Evolutionary conservation across 2,329 filamentous ascomycete species (phyloP).

Genomic region (Talaromyces sp.): DNA sequence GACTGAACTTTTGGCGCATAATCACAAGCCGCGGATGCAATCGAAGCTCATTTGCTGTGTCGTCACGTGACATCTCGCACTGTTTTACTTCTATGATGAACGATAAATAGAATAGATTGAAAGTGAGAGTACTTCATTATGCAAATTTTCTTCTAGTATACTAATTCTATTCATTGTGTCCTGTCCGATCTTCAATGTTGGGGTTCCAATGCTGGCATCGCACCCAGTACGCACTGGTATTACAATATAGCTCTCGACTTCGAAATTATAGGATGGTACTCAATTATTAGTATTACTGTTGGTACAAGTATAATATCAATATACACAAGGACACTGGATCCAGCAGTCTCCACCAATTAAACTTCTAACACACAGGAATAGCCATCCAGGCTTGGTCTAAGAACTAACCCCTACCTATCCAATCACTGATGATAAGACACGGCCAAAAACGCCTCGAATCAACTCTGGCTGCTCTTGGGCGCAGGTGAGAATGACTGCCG

Average conservation of each 20-base stretch:
- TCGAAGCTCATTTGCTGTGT: background rate
- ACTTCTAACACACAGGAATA: background rate
- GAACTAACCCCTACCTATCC: background rate
- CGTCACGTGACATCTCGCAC: background rate
- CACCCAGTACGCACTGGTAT: background rate
- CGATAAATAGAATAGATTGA: background rate
- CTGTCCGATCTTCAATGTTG: too few species aligned
- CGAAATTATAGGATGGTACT: background rate
- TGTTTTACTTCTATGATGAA: background rate
- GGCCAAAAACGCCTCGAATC: conserved; percentile 66
- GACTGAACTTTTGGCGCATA: background rate
- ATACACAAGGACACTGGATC: background rate
- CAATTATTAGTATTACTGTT: background rate
- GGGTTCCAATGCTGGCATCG: too few species aligned
- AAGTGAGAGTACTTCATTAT: background rate
- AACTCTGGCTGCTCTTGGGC: conserved; percentile 58
- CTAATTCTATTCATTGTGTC: too few species aligned
- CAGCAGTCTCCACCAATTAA: background rate
- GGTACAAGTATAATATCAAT: background rate
- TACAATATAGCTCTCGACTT: background rate
- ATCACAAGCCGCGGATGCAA: background rate
- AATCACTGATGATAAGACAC: conserved; percentile 45
- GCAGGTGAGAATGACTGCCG: conserved; percentile 66
- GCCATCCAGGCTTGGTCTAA: background rate
- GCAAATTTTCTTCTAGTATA: too few species aligned